phyloP scores from a whole-genome alignment of 2,329 filamentous ascomycete genomes.

The Colletotrichum spinosum region DNA sequence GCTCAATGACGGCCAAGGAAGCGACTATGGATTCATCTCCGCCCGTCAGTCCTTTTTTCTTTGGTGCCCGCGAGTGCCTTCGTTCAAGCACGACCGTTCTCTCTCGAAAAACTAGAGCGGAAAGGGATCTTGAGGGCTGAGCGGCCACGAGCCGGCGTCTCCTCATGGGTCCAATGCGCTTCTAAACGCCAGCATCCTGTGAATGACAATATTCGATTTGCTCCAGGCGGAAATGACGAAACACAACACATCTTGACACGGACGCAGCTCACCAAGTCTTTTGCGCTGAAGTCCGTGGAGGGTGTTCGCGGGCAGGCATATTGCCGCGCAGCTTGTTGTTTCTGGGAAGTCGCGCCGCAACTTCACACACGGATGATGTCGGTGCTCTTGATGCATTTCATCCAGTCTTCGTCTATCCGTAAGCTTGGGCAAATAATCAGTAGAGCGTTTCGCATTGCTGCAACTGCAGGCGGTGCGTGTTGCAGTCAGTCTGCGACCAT shows the following conservation, averaged over 20 bases:
- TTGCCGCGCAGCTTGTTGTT: slow-evolving; percentile 10
- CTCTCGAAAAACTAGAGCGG: background rate
- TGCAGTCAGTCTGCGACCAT: too few species aligned
- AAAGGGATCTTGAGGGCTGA: slow-evolving; percentile 9
- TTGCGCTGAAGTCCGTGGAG: background rate
- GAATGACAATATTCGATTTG: background rate
- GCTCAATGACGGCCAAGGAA: slow-evolving; percentile 21
- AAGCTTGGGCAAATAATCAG: too few species aligned
- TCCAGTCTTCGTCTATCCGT: too few species aligned
- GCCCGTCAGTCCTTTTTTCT: background rate
- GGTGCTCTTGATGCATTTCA: background rate
- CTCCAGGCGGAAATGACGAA: slow-evolving; percentile 2
- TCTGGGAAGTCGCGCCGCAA: slow-evolving; percentile 17
- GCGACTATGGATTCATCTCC: slow-evolving; percentile 6
- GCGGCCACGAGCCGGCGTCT: slow-evolving; percentile 16
- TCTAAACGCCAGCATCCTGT: background rate
- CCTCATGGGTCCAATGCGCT: slow-evolving; percentile 1
- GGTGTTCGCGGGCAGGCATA: slow-evolving; percentile 8
- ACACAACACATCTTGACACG: background rate
- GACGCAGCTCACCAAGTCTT: too few species aligned
- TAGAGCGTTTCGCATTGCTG: background rate
- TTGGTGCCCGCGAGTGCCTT: background rate
- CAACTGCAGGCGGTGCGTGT: background rate
- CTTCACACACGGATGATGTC: background rate
- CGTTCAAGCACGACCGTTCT: background rate